Evolutionary conservation across 2,329 filamentous ascomycete species (phyloP).

Genomic region (Pseudogymnoascus sp.): DNA sequence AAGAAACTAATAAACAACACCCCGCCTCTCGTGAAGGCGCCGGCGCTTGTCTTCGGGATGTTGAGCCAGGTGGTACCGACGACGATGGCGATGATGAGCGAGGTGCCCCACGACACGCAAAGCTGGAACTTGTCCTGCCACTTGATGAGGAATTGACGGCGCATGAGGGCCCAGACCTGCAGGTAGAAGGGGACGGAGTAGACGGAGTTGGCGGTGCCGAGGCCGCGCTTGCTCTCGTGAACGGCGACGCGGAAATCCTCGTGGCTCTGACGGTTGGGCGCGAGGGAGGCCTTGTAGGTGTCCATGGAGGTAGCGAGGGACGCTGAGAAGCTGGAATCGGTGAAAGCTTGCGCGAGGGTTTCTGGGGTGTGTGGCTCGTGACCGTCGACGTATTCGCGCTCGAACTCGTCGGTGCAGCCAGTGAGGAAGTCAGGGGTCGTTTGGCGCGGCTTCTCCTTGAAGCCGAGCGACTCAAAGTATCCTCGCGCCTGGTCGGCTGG

Average conservation of each 20-base stretch:
- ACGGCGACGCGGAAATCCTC: conserved; percentile 15
- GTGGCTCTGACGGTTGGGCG: conserved; percentile 28
- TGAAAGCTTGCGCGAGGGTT: conserved; percentile 32
- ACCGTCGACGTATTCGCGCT: conserved; percentile 32
- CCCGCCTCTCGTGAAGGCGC: conserved; percentile 56
- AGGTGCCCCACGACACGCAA: conserved; percentile 51
- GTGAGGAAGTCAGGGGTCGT: conserved; percentile 60
- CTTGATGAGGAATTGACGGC: conserved; percentile 56
- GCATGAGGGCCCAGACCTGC: conserved; percentile 49
- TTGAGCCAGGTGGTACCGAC: conserved; percentile 61
- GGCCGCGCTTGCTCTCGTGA: conserved; percentile 12
- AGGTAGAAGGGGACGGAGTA: conserved; percentile 38
- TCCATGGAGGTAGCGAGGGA: conserved; percentile 46
- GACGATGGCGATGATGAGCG: conserved; percentile 51
- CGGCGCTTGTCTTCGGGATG: conserved; percentile 46
- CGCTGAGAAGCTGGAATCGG: conserved; percentile 39
- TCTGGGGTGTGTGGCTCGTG: conserved; percentile 54
- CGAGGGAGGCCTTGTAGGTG: conserved; percentile 42
- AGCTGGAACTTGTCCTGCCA: conserved; percentile 57
- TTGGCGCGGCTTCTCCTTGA: conserved; percentile 51
- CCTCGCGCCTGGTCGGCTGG: conserved; percentile 47
- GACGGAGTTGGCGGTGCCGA: neutral
- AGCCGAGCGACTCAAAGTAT: conserved; percentile 58
- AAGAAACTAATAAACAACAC: conserved; percentile 57
- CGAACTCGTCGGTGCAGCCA: conserved; percentile 43